Base-by-base conservation (phyloP, 805 yeast genomes). In the Candida chilensis region DNA sequence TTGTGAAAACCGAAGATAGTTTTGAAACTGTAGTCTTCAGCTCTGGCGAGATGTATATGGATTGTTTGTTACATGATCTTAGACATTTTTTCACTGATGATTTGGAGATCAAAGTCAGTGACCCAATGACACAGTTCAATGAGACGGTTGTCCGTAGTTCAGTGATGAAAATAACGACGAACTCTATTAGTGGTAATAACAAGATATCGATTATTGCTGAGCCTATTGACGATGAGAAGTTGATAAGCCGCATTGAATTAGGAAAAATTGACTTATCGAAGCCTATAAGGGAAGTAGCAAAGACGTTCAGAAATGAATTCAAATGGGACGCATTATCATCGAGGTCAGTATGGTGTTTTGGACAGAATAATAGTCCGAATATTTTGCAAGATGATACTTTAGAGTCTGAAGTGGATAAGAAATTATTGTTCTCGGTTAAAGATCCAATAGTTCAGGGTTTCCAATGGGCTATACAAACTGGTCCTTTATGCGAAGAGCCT, bases 401-500 rank as follows among this genome's bases (percentile, higher is more conserved):
- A 3, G 64, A 56, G 31, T 76, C 64, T 17, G 92, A 82, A 34
- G 78, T 79, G 2, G 82, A 84, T 44, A 75, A 74, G 44, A 54
- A 55, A 16, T 31, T 55, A 8, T 42, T 82, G 20, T 35, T 42
- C 1, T 31, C 55, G 1, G 60, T 70, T 17, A 77, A 72, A 36
- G 76, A 71, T 5, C 60, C 74, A 2, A 67, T 88, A 1, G 54
- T 60, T 2, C 79, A 78, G 40, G 98, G 97, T 0, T 92, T 90
- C 54, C 67, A 71, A 42, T 83, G 95, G 92, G 79, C 81, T 3
- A 64, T 72, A 0, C 64, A 74, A 33, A 95, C 84, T 43, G 98
- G 98, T 0, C 98, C 99, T 0, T 58, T 92, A n/a, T 76, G 94
- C 37, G 95, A 82, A 36, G 96, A 86, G 47, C 78, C 83, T 0